phyloP scores from a whole-genome alignment of 73 alveolate species.

The Tetrahymena malaccensis region DNA sequence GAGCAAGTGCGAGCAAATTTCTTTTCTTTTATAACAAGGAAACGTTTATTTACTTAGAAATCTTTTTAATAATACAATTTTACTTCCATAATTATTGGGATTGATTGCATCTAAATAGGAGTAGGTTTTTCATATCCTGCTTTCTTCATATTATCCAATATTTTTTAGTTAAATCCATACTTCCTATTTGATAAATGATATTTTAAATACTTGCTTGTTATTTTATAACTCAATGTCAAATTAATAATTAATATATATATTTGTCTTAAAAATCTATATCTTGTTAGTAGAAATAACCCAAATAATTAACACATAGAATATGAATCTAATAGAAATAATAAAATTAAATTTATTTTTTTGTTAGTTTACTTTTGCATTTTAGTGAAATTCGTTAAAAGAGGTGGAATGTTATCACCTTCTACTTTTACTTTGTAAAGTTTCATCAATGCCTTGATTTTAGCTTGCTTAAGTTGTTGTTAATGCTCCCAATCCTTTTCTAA shows the following conservation, averaged over 20 bases:
- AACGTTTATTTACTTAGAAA: neutral
- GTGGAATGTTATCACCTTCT: conserved; percentile 29
- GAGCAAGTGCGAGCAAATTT: conserved; percentile 49
- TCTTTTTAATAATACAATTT: neutral
- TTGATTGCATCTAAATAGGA: conserved; percentile 24
- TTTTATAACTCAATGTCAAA: no score
- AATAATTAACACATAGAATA: neutral
- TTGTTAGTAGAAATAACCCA: neutral
- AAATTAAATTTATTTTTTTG: no score
- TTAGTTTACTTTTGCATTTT: conserved; percentile 5
- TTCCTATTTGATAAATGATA: neutral
- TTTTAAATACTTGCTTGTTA: neutral
- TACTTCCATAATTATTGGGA: conserved; percentile 12
- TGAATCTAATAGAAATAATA: neutral
- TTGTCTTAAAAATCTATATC: neutral
- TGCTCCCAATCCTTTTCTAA: conserved; percentile 21
- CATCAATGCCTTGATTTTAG: neutral
- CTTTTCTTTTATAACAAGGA: neutral
- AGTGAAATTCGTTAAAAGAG: conserved; percentile 5
- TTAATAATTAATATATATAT: no score
- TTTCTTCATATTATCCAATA: neutral
- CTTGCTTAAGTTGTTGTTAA: neutral
- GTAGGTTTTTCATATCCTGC: conserved; percentile 25
- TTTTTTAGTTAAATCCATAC: neutral
- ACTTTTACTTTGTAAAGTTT: conserved; percentile 6